Conservation (phyloP, 176 grass and related monocot genomes). For the Luzula sylvatica region DNA sequence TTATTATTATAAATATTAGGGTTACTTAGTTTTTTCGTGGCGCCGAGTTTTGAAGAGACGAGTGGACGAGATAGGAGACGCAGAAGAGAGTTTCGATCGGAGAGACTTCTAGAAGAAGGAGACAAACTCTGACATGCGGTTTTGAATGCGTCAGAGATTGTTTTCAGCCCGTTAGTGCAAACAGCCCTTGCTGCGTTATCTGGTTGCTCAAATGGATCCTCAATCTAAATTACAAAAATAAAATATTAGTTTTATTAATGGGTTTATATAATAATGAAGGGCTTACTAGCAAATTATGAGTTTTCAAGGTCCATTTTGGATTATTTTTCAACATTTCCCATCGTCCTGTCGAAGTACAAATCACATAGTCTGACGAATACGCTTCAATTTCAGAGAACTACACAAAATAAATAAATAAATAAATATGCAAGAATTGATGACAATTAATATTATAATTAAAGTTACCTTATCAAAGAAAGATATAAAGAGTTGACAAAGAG, state of each 20-base stretch:
- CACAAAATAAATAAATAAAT: conserved; percentile 17
- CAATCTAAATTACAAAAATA: conserved; percentile 41
- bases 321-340: conserved; percentile 28
- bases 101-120: conserved; percentile 17
- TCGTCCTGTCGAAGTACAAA: conserved; percentile 59
- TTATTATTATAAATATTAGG: too few relatives aligned
- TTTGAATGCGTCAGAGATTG: conserved; percentile 32
- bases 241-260: conserved; percentile 13
- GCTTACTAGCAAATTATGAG: conserved; percentile 58
- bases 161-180: conserved; percentile 23
- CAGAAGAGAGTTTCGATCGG: conserved; percentile 32
- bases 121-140: conserved; percentile 21
- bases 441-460: conserved; percentile 1
- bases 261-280: conserved; percentile 13
- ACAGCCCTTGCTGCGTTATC: conserved; percentile 65
- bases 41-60: conserved; percentile 35
- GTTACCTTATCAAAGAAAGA: conserved; percentile 78
- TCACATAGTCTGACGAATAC: conserved; percentile 33
- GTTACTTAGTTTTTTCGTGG: not conserved
- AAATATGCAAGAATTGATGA: too few relatives aligned
- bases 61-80: conserved; percentile 37
- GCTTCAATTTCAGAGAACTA: conserved; percentile 42
- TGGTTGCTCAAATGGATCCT: conserved; percentile 67
- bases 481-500: conserved; percentile 44
- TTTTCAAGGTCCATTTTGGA: conserved; percentile 26